These are phyloP conservation scores for Pythium chondricola DNA, from an alignment of 352 stramenopile species.

Conservation along the genomic window DNA sequence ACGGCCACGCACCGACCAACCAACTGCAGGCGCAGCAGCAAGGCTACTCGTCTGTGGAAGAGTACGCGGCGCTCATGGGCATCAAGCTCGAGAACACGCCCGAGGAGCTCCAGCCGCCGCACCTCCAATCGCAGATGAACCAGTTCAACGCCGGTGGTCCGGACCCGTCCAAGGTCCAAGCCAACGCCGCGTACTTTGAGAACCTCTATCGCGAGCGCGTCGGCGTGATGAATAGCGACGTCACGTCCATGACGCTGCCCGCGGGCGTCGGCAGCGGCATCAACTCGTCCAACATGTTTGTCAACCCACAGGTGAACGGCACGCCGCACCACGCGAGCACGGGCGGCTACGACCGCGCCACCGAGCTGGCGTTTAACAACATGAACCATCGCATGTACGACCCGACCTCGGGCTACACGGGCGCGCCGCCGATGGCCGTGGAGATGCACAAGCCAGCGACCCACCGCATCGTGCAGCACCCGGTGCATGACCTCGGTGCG, in stretches of 20 bases:
- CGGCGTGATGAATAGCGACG: constrained; percentile 23
- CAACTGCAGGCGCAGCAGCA: constrained; percentile 17
- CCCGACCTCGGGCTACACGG: constrained; percentile 38
- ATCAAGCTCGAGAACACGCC: constrained; percentile 70
- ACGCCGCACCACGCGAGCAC: constrained; percentile 9
- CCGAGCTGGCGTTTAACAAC: constrained; percentile 58
- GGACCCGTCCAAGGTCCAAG: constrained; percentile 66
- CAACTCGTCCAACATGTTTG: constrained; percentile 36
- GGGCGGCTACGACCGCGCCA: constrained; percentile 44
- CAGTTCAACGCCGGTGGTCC: constrained; percentile 29
- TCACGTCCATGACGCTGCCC: constrained; percentile 17
- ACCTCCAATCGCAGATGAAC: constrained; percentile 21
- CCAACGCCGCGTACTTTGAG: constrained; percentile 79
- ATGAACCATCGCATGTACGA: constrained; percentile 65
- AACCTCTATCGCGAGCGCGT: constrained; percentile 62
- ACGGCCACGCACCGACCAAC: constrained; percentile 15
- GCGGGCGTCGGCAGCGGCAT: constrained; percentile 56
- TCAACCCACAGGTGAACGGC: constrained; percentile 21
- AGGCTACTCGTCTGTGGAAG: constrained; percentile 51
- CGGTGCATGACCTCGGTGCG: constrained; percentile 42
- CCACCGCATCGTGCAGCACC: constrained; percentile 23
- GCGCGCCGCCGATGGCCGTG: constrained; percentile 23
- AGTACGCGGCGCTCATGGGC: constrained; percentile 78
- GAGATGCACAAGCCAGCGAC: constrained; percentile 39
- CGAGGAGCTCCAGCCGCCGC: constrained; percentile 23